Base-by-base conservation (phyloP, 257 asterid species). In the Dorcoceras hygrometricum region DNA sequence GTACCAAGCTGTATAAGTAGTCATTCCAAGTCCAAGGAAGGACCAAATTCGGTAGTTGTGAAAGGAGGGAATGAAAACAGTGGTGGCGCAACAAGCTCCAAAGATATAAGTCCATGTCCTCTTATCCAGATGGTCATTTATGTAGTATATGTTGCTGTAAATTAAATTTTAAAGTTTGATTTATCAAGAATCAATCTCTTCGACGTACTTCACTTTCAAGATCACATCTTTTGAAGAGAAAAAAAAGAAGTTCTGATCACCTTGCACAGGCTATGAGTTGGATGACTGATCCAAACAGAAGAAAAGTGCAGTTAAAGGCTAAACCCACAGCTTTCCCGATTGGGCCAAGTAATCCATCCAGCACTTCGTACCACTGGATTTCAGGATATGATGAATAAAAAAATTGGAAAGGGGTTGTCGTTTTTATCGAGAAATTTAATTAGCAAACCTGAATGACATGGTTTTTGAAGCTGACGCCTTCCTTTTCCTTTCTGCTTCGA, bases 21-120 rank as follows among this genome's bases (percentile, higher is more conserved):
- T 90, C 97, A 90, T 90, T 4, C 85, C 88, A 57, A 90, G 91
- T 31, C 97, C 97, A 7, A 90, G 69, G 65, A 90, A 87, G 14
- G 97, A 90, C 97, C 97, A 90, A 31, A 90, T 78, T 61, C 97
- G 80, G 78, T 90, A 90, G 80, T 90, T 90, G 84, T 90, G 97
- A 65, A 86, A 88, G 10, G 97, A 90, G 9, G 97, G 97, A 24
- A 90, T 79, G 79, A 90, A 85, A 6, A 87, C 97, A 6, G 94
- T 90, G 18, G 97, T 85, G 14, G 96, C 96, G 67, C 97, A 90
- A 39, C 97, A 90, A 39, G 97, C 97, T 65, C 97, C 97, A 58
- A 90, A 90, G 75, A 90, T 87, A 75, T 90, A 90, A 0, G 97
- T 89, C 97, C 97, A 89, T 54, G 97, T 89, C 78, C 96, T 85